These are phyloP conservation scores for Purpureocillium lavendulum DNA, from an alignment of 2,329 filamentous ascomycete species.

Conservation along the genomic window DNA sequence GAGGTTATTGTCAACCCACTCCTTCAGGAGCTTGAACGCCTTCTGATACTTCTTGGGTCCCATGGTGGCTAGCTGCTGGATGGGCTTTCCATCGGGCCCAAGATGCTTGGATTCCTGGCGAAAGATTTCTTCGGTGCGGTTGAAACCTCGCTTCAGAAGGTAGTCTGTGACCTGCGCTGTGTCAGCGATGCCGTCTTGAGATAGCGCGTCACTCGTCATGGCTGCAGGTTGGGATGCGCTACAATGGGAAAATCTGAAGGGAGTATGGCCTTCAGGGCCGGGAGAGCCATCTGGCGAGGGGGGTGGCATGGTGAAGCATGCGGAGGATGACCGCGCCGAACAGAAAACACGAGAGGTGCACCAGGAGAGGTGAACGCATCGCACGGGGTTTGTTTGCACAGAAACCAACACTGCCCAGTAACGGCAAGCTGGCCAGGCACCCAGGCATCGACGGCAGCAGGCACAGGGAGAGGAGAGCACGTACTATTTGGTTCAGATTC, in stretches of 20 bases:
- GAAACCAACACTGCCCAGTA: no score
- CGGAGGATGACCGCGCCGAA: no score
- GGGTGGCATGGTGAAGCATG: no score
- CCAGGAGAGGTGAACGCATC: no score
- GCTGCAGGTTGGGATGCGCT: no score
- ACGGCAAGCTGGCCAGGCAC: not conserved
- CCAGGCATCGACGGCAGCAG: not conserved
- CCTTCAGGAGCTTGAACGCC: slow-evolving; percentile 64
- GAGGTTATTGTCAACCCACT: slow-evolving; percentile 85
- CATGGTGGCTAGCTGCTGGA: slow-evolving; percentile 58
- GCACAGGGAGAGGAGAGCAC: slow-evolving; percentile 27
- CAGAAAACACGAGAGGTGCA: no score
- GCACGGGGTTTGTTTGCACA: no score
- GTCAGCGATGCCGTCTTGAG: no score
- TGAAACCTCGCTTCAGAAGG: slow-evolving; percentile 90
- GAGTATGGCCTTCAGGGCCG: no score
- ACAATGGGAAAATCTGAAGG: no score
- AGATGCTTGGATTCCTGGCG: slow-evolving; percentile 82
- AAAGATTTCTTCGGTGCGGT: slow-evolving; percentile 83
- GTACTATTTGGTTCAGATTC: slow-evolving; percentile 92
- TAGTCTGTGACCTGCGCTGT: slow-evolving; percentile 74
- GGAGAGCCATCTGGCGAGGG: no score
- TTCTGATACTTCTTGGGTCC: slow-evolving; percentile 71
- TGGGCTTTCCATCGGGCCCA: slow-evolving; percentile 70
- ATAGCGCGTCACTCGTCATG: no score